phyloP scores from a whole-genome alignment of 1,284 basidiomycete genomes.

The Cutaneotrichosporon daszewskae region DNA sequence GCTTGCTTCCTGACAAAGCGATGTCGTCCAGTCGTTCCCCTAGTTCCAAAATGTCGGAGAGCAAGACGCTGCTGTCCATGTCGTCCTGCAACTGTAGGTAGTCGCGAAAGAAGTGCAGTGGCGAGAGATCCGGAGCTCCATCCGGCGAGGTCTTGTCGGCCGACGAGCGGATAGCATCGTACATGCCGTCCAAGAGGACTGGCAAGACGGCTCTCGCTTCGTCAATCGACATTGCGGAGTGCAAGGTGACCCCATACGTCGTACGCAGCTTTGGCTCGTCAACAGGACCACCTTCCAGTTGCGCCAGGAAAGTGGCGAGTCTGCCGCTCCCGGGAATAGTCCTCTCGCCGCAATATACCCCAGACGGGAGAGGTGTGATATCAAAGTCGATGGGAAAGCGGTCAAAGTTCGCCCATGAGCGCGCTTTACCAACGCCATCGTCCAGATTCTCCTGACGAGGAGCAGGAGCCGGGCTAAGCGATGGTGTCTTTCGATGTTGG shows the following conservation, averaged over 20 bases:
- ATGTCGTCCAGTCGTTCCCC: constrained; percentile 17
- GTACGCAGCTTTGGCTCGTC: constrained; percentile 7
- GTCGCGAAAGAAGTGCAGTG: constrained; percentile 23
- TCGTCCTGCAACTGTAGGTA: constrained; percentile 8
- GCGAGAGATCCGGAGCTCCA: constrained; percentile 5
- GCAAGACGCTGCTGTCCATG: not conserved
- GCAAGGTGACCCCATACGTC: constrained; percentile 19
- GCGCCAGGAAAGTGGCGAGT: constrained; percentile 13
- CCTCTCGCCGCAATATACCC: constrained; percentile 24
- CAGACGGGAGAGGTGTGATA: constrained; percentile 42
- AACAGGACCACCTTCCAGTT: constrained; percentile 3
- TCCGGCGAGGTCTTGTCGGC: constrained; percentile 7
- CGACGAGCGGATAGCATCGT: constrained; percentile 11
- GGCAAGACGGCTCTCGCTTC: constrained; percentile 23
- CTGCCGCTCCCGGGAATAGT: constrained; percentile 26
- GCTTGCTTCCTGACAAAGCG: constrained; percentile 6
- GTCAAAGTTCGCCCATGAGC: constrained; percentile 46
- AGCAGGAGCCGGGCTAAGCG: not conserved
- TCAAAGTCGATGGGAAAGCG: constrained; percentile 44
- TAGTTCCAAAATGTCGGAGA: not conserved
- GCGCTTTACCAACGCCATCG: constrained; percentile 36
- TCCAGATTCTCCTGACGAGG: constrained; percentile 19
- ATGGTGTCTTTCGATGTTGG: not conserved
- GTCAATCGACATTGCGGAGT: constrained; percentile 17
- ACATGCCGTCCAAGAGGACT: constrained; percentile 25